Evolutionary conservation across 208 protist species (phyloP), one percentile per base, ranked within the genome.

Genomic region (Vickermania ingenoplastis): DNA sequence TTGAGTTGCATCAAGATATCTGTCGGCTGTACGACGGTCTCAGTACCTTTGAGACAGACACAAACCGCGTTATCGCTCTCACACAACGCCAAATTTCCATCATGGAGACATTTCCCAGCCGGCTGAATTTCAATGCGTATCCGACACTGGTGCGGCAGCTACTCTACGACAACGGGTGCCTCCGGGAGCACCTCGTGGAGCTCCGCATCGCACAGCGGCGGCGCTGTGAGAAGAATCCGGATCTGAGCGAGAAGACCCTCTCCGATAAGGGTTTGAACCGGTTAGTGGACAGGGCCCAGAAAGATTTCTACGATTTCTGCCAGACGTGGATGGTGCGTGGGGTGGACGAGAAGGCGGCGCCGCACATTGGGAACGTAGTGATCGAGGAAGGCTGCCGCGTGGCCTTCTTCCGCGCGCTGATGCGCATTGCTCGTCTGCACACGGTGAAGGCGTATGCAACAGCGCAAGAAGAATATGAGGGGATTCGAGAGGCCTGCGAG

Each of bases 71-170:
- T 31, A 81, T 90, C 53, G 81, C 86, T 31, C 88, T 96, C 81
- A 59, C 83, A 57, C 79, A 90, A 71, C 73, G 83, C 11, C 75
- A 85, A 53, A 59, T 77, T 2, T 65, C 65, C 36, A 63, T 93
- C 30, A 60, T 91, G 22, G 84, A 93, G 36, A 17, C 21, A 21
- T 79, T 96, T 30, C 86, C 86, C 0, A 62, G 62, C 41, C 73
- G 94, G 69, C 74, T 96, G 31, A 95, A 70, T 65, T 91, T 90
- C 72, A 90, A 94, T 41, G 79, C 86, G 0, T 96, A 96, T 66
- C 76, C 83, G 0, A 81, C 77, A 17, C 69, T 90, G 25, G 59
- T 91, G 54, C 75, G 88, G 1, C 84, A 95, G 65, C 66, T 96
- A 23, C 62, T 91, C 2, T 91, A 86, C 70, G 91, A 96, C 53